Base-by-base conservation (phyloP, 2,329 filamentous ascomycete species). In the Pseudopyricularia cyperi region DNA sequence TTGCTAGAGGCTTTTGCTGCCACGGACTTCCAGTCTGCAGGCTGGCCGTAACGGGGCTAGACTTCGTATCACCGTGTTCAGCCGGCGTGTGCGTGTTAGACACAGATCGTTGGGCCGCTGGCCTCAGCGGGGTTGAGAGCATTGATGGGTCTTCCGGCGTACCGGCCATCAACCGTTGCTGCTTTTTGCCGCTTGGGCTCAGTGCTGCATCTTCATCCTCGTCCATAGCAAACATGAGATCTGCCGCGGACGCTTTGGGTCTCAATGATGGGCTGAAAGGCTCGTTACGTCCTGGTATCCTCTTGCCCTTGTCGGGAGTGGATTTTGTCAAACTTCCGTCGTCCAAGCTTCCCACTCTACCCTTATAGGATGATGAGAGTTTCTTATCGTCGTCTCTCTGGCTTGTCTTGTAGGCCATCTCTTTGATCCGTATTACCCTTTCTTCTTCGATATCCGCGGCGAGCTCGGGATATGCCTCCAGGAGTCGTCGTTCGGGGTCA, bases 211-310 rank as follows among this genome's bases (percentile, higher is more conserved):
- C 47, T 32, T 51, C 48, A 44, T 89, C 88, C 35, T 94, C 89
- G 54, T 95, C 91, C 89, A 96, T 96, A 57, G 88, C 82, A 62
- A 96, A 96, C 65, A 95, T 95, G 52, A 96, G 74, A 58, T 96
- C 90, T 35, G 75, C 75, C 1, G 76, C 71, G 0, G 85, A 90
- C 19, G 75, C 75, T 60, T 81, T 89, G 1, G 84, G 75, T 52
- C 79, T 82, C 46, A 93, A 71, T 17, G 70, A 73, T 1, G 89
- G 88, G 52, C 81, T 87, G 50, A 77, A 74, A 0, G 75, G 72
- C 55, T 80, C 79, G 56, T 81, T 82, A 14, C 66, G 69, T 19
- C 60, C 60, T 6, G 59, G 59, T 52, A 72, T 78, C 1, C 70
- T 70, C 53, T 71, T 77, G 50, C 68, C 68, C 52, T 74, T 74